These are phyloP conservation scores for Tuber aestivum DNA, from an alignment of 495 filamentous ascomycete species.

Conservation along the genomic window DNA sequence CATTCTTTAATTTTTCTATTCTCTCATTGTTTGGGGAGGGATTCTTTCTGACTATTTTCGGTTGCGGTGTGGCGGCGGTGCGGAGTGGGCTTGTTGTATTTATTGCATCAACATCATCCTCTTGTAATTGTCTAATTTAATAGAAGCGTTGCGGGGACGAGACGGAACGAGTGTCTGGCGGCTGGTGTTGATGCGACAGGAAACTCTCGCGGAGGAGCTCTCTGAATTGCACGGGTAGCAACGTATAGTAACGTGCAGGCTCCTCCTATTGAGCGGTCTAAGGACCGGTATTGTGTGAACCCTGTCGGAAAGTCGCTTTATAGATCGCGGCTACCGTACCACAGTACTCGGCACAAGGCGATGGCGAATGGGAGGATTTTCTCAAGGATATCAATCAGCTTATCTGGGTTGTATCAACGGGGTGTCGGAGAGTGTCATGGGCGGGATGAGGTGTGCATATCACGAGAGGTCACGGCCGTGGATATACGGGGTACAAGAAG, in stretches of 20 bases:
- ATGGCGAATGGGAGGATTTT: neutral
- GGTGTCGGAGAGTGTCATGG: neutral
- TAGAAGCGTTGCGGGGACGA: neutral
- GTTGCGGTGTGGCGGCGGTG: neutral
- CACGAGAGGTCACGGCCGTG: too few relatives aligned
- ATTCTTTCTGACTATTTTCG: neutral
- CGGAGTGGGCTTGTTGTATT: neutral
- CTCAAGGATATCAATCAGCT: neutral
- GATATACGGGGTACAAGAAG: too few relatives aligned
- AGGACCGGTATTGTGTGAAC: neutral
- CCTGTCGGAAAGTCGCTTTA: neutral
- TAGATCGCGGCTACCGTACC: neutral
- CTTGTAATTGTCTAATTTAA: neutral
- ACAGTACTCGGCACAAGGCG: neutral
- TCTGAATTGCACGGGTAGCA: neutral
- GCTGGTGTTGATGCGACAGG: neutral
- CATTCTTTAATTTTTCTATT: neutral
- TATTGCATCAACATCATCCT: neutral
- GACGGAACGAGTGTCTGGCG: neutral
- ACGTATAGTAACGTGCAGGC: neutral
- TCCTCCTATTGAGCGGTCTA: neutral
- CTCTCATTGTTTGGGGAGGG: neutral
- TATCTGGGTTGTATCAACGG: neutral
- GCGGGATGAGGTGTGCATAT: too few relatives aligned
- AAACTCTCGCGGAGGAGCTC: neutral